These are phyloP conservation scores for Trichoderma sp. DNA, from an alignment of 2,329 filamentous ascomycete species.

Conservation along the genomic window DNA sequence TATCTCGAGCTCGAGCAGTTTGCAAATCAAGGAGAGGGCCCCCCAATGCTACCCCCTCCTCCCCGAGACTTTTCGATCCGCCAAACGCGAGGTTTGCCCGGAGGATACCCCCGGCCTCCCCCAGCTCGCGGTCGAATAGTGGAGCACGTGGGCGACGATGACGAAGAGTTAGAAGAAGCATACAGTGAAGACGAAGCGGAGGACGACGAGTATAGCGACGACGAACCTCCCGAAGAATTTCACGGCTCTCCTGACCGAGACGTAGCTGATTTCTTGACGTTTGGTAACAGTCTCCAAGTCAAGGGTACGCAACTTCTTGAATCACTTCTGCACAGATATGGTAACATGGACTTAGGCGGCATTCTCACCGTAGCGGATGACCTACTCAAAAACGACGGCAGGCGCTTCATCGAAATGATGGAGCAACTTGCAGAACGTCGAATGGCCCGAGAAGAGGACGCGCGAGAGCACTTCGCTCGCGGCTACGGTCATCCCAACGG, in stretches of 20 bases:
- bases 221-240: constrained; percentile 67
- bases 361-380: constrained; percentile 99
- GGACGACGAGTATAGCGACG: constrained; percentile 63
- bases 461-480: constrained; percentile 59
- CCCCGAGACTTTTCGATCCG: constrained; percentile 62
- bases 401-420: constrained; percentile 99
- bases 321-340: constrained; percentile 44
- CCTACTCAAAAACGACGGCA: constrained; percentile 96
- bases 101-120: constrained; percentile 62
- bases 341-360: constrained; percentile 68
- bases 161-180: constrained; percentile 53
- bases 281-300: constrained; percentile 94
- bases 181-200: constrained; percentile 54
- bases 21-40: constrained; percentile 75
- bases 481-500: constrained; percentile 61
- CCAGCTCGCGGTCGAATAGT: constrained; percentile 74
- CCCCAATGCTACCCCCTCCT: constrained; percentile 47
- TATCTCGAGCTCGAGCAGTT: constrained; percentile 98
- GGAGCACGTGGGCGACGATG: constrained; percentile 59
- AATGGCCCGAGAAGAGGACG: constrained; percentile 95
- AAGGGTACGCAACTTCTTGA: constrained; percentile 63
- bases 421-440: constrained; percentile 95
- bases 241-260: constrained; percentile 62
- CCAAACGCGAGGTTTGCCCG: constrained; percentile 57
- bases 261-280: constrained; percentile 88